These are phyloP conservation scores for Rhizopus stolonifer DNA, from an alignment of 371 early-diverging fungal genomes.

Conservation along the genomic window DNA sequence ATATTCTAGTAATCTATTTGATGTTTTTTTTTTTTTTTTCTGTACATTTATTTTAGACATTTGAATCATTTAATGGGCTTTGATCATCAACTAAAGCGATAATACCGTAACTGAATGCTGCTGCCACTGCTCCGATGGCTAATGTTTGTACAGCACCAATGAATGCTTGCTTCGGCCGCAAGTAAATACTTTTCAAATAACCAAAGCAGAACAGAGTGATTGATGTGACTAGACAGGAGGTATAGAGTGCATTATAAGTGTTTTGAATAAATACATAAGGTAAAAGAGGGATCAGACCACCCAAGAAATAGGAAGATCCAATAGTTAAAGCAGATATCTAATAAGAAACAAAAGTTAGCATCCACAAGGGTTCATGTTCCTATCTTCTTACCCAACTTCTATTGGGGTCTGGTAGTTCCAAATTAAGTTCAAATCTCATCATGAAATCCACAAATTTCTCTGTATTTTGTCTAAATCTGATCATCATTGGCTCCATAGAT, in stretches of 20 bases:
- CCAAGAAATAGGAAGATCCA: constrained; percentile 67
- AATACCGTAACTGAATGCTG: constrained; percentile 54
- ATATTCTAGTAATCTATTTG: no score
- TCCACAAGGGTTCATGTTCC: not conserved
- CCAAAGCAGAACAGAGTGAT: constrained; percentile 70
- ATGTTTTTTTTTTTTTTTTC: no score
- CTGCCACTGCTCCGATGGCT: constrained; percentile 64
- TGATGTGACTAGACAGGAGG: constrained; percentile 57
- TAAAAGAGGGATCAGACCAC: constrained; percentile 67
- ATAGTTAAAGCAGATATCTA: constrained; percentile 67
- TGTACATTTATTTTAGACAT: no score
- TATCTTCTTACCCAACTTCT: constrained; percentile 56
- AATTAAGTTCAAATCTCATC: constrained; percentile 72
- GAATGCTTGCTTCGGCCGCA: constrained; percentile 50
- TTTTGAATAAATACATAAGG: constrained; percentile 60
- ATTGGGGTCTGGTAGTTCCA: constrained; percentile 65
- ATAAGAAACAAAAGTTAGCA: no score
- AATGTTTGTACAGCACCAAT: constrained; percentile 59
- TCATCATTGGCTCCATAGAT: constrained; percentile 60
- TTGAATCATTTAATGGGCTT: no score
- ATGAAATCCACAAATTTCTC: constrained; percentile 71
- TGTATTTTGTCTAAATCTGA: constrained; percentile 50
- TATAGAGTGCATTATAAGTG: constrained; percentile 45
- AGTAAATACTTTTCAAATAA: constrained; percentile 58
- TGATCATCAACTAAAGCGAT: constrained; percentile 30